Base-by-base conservation (phyloP, 2,329 filamentous ascomycete genomes). In the Fusarium xylarioides region DNA sequence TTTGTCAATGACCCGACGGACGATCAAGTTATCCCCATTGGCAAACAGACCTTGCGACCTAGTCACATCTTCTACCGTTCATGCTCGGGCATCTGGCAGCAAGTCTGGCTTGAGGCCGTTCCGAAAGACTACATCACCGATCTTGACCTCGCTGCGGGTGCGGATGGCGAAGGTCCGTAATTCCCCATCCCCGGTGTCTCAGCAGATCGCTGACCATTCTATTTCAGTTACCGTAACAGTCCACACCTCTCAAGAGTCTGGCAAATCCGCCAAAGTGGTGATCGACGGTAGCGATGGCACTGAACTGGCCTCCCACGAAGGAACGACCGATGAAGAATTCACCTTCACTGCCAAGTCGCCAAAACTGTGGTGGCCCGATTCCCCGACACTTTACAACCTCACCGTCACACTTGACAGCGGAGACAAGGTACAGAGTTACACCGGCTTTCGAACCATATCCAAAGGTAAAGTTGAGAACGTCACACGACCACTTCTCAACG, bases 71-170 rank as follows among this genome's bases (percentile, higher is more conserved):
- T 92, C 79, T 93, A 93, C 78, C 90, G 89, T 1, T 89, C 92
- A 1, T 93, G 91, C 78, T 91, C 90, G 38, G 92, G 92, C 10
- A 93, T 94, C 71, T 94, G 92, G 92, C 91, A 93, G 77, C 87
- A 86, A 23, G 91, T 93, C 0, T 94, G 91, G 91, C 82, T 94
- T 4, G 89, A 92, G 77, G 85, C 87, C n/a, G 90, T 87, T 0
- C 89, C 91, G 0, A 70, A 81, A 0, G 85, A 87, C 55, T 83
- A 90, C 73, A 87, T 93, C 61, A 87, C 86, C 0, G 83, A 87
- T 44, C 81, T 93, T 5, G 88, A 92, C 69, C 76, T 93, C 21
- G 80, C 85, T 32, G 91, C 90, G 1, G 86, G 88, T 85, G 43
- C 66, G 34, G 58, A 73, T 2, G 70, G 70, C 10, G 35, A 64